phyloP scores from a whole-genome alignment of 2,329 filamentous ascomycete genomes.

The Colletotrichum brevisporum region DNA sequence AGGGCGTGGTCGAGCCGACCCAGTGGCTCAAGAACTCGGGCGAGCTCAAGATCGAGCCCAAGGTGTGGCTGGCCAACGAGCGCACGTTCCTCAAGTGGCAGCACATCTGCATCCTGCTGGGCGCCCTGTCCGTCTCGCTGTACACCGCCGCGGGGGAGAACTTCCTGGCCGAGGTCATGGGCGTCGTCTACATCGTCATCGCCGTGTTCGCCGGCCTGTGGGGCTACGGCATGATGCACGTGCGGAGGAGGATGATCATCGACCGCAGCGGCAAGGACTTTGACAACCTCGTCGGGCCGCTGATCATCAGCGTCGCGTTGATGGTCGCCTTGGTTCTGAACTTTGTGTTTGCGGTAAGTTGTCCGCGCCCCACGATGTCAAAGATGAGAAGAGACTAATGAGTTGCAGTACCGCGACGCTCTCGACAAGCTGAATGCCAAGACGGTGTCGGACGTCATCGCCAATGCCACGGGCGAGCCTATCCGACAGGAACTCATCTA shows the following conservation, averaged over 20 bases:
- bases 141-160: constrained; percentile 91
- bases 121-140: constrained; percentile 84
- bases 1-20: constrained; percentile 88
- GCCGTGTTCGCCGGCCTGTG: constrained; percentile 87
- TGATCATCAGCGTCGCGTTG: constrained; percentile 85
- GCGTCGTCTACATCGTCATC: constrained; percentile 85
- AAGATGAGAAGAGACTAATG: constrained; percentile 1
- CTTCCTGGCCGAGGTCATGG: constrained; percentile 81
- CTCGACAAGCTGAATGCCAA: constrained; percentile 30
- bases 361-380: background rate
- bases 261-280: constrained; percentile 93
- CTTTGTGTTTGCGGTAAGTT: constrained; percentile 85
- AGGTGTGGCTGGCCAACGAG: constrained; percentile 99
- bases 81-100: constrained; percentile 99
- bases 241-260: constrained; percentile 82
- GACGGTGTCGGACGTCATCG: background rate
- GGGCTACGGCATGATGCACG: constrained; percentile 88
- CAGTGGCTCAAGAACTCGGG: constrained; percentile 96
- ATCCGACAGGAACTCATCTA: constrained; percentile 50
- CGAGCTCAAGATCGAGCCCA: constrained; percentile 92
- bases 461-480: constrained; percentile 23
- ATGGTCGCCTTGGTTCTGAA: constrained; percentile 86
- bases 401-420: constrained; percentile 33
- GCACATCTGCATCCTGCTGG: constrained; percentile 91
- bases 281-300: constrained; percentile 87